These are phyloP conservation scores for Colletotrichum limetticola DNA, from an alignment of 2,329 filamentous ascomycete species.

Conservation along the genomic window DNA sequence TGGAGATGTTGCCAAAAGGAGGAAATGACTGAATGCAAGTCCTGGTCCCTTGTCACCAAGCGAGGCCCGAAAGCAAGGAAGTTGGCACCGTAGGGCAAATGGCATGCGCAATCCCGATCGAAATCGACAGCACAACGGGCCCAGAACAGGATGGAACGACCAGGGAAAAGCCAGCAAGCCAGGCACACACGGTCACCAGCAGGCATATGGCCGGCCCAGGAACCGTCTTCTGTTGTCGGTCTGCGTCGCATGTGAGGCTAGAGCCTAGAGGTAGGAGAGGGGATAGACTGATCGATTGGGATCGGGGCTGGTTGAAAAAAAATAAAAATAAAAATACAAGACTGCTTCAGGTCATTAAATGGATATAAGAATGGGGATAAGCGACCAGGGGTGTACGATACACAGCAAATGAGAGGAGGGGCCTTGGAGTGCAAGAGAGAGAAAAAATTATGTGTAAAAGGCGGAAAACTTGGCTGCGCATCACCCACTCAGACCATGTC, in stretches of 20 bases:
- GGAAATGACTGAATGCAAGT: conserved; percentile 10
- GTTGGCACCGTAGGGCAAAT: conserved; percentile 1
- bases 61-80: conserved; percentile 29
- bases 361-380: neutral
- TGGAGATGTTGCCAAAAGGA: conserved; percentile 19
- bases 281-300: neutral
- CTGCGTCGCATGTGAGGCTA: neutral
- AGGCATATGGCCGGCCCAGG: neutral
- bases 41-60: conserved; percentile 7
- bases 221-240: conserved; percentile 3
- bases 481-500: neutral
- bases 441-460: neutral
- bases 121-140: conserved; percentile 15
- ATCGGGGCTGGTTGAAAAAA: neutral
- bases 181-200: neutral
- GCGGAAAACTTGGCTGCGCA: neutral
- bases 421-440: neutral
- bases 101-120: conserved; percentile 19
- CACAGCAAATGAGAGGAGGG: neutral
- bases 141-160: conserved; percentile 31
- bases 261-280: neutral
- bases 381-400: neutral
- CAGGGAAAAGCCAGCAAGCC: conserved; percentile 14
- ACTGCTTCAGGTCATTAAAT: neutral
- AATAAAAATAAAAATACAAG: neutral